These are phyloP conservation scores for Monosporascus sp. DNA, from an alignment of 2,329 filamentous ascomycete species.

Conservation along the genomic window DNA sequence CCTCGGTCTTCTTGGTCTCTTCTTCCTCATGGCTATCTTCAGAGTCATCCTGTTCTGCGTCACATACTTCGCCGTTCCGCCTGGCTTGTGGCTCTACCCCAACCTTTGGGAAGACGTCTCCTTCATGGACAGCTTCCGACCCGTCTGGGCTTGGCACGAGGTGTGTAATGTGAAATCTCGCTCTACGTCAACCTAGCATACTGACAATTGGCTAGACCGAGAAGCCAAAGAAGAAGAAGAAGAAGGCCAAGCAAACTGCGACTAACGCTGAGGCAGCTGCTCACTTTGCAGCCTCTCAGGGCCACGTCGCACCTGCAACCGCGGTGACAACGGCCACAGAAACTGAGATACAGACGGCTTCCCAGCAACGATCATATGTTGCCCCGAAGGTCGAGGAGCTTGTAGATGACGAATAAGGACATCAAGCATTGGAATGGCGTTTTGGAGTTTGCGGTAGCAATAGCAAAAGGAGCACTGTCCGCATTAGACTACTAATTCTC, in stretches of 20 bases:
- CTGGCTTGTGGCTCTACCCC: constrained; percentile 96
- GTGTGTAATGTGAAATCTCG: constrained; percentile 42
- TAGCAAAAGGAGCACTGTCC: constrained; percentile 10
- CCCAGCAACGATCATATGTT: constrained; percentile 35
- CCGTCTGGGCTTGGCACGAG: constrained; percentile 98
- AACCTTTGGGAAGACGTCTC: constrained; percentile 98
- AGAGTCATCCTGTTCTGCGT: constrained; percentile 89
- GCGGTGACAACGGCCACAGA: constrained; percentile 54
- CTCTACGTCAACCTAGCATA: neutral
- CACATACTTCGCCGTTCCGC: constrained; percentile 78
- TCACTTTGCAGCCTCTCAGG: constrained; percentile 47
- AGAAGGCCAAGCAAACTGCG: constrained; percentile 38
- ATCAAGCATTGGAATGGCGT: constrained; percentile 16
- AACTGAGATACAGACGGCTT: constrained; percentile 45
- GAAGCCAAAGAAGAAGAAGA: constrained; percentile 52
- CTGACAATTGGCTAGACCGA: constrained; percentile 18
- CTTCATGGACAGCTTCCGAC: constrained; percentile 95
- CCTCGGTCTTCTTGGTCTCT: constrained; percentile 81
- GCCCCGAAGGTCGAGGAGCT: constrained; percentile 51
- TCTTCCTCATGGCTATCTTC: constrained; percentile 98
- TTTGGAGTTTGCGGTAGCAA: constrained; percentile 12
- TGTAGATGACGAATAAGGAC: constrained; percentile 40
- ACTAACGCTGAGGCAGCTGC: constrained; percentile 27
- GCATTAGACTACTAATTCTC: neutral
- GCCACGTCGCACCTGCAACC: constrained; percentile 45